These are phyloP conservation scores for Ophiocordyceps camponoti-leonardi DNA, from an alignment of 2,329 filamentous ascomycete genomes.

Conservation along the genomic window DNA sequence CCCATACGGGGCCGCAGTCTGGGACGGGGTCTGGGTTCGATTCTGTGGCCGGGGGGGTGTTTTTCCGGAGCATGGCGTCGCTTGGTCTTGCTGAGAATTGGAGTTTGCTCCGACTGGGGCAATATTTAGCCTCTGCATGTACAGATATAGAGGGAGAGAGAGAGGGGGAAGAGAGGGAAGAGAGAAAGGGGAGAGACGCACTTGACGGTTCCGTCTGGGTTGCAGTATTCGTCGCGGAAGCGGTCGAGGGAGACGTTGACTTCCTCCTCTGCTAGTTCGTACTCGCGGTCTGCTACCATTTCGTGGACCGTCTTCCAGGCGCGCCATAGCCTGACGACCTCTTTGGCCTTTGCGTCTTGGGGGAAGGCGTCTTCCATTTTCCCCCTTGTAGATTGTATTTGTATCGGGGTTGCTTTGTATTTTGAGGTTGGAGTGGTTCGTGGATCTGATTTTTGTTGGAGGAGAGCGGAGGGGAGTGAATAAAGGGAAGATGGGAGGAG, in stretches of 20 bases:
- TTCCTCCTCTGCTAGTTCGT: constrained; percentile 81
- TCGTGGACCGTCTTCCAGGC: constrained; percentile 87
- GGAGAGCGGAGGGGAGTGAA: too few relatives aligned
- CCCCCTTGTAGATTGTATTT: too few relatives aligned
- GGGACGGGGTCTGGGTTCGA: constrained; percentile 52
- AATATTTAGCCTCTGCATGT: too few relatives aligned
- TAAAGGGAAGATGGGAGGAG: too few relatives aligned
- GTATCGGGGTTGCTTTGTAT: too few relatives aligned
- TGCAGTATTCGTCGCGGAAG: constrained; percentile 57
- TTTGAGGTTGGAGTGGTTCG: too few relatives aligned
- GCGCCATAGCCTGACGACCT: constrained; percentile 65
- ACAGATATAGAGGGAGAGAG: too few relatives aligned
- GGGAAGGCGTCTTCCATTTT: constrained; percentile 15
- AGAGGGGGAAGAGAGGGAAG: not conserved
- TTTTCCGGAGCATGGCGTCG: constrained; percentile 68
- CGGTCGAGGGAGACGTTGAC: constrained; percentile 70
- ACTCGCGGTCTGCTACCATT: constrained; percentile 86
- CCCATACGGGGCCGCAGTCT: constrained; percentile 75
- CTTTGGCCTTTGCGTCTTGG: constrained; percentile 32
- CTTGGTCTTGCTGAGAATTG: constrained; percentile 78
- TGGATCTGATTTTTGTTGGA: not conserved
- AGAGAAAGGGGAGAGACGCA: constrained; percentile 24
- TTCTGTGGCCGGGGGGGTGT: constrained; percentile 54
- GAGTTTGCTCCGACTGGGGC: constrained; percentile 73
- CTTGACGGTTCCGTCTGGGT: constrained; percentile 59